These are phyloP conservation scores for Exserohilum rostratum DNA, from an alignment of 2,329 filamentous ascomycete genomes.

Conservation along the genomic window DNA sequence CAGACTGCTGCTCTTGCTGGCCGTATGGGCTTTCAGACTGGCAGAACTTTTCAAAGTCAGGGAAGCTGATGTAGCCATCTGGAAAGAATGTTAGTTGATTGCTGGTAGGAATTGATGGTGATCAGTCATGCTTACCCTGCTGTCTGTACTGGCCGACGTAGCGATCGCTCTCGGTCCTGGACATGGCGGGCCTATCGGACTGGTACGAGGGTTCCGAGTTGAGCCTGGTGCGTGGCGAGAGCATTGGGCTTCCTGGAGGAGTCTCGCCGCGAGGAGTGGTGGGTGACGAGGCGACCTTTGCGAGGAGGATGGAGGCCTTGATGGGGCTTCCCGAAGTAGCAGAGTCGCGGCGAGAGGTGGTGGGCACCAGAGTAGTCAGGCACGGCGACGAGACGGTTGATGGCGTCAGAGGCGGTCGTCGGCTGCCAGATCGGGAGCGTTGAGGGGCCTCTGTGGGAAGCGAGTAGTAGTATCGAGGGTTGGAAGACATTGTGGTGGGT, in stretches of 20 bases:
- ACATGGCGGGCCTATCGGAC: constrained; percentile 41
- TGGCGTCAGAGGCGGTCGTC: constrained; percentile 53
- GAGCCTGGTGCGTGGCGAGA: constrained; percentile 37
- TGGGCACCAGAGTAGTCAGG: constrained; percentile 49
- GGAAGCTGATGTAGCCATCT: constrained; percentile 74
- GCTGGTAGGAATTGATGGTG: neutral
- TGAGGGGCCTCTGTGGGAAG: constrained; percentile 46
- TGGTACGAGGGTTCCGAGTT: constrained; percentile 35
- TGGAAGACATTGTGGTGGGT: constrained; percentile 38
- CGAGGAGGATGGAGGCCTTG: constrained; percentile 51
- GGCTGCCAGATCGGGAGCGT: constrained; percentile 44
- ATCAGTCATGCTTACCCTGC: constrained; percentile 40
- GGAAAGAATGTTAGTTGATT: constrained; percentile 21
- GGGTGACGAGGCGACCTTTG: constrained; percentile 53
- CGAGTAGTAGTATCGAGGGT: constrained; percentile 47
- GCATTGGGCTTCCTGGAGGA: constrained; percentile 37
- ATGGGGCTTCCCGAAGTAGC: constrained; percentile 48
- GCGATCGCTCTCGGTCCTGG: constrained; percentile 47
- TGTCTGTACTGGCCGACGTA: constrained; percentile 46
- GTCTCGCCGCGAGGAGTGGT: constrained; percentile 47
- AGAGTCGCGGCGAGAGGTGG: constrained; percentile 50
- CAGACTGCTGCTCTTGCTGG: constrained; percentile 36
- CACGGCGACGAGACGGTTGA: constrained; percentile 55
- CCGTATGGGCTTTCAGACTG: constrained; percentile 40
- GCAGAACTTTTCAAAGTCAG: constrained; percentile 72